A percentile compares a stretch with the other conserved stretches of the same genome.
phyloP scores from a whole-genome alignment of 768 basidiomycete species.

The Lactarius quietus region DNA sequence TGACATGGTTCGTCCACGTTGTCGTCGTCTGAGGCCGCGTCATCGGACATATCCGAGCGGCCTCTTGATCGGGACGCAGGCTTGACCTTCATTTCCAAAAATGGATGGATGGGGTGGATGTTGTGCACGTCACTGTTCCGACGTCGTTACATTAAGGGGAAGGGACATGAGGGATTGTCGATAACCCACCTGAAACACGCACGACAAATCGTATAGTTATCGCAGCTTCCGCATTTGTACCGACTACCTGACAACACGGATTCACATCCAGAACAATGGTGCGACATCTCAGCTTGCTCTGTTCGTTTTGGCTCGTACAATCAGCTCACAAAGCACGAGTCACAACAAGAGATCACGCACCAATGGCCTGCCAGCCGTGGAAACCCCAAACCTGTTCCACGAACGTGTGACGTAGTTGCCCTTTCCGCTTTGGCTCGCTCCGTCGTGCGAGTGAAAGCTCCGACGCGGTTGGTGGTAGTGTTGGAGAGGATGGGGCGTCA shows the following conservation, averaged over 20 bases:
- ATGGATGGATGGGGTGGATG: slow-evolving; percentile 85
- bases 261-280: slow-evolving; percentile 79
- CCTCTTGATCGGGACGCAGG: slow-evolving; percentile 37
- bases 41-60: slow-evolving; percentile 36
- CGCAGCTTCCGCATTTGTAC: slow-evolving; percentile 83
- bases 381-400: slow-evolving; percentile 83
- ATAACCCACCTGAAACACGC: slow-evolving; percentile 72
- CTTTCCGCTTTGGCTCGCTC: slow-evolving; percentile 67
- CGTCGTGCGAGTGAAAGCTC: slow-evolving; percentile 55
- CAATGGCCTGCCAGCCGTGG: slow-evolving; percentile 83
- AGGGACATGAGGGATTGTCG: background rate
- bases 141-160: slow-evolving; percentile 14
- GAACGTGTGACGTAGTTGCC: slow-evolving; percentile 79
- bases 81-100: slow-evolving; percentile 74
- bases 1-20: slow-evolving; percentile 23
- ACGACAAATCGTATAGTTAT: slow-evolving; percentile 75
- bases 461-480: slow-evolving; percentile 29
- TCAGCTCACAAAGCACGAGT: slow-evolving; percentile 3
- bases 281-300: slow-evolving; percentile 70
- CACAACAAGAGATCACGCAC: slow-evolving; percentile 43
- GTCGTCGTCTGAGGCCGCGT: slow-evolving; percentile 21
- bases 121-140: slow-evolving; percentile 76
- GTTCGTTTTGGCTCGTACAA: slow-evolving; percentile 29
- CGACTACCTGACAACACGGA: slow-evolving; percentile 56
- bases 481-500: slow-evolving; percentile 46